These are phyloP conservation scores for Cichorium intybus DNA, from an alignment of 140 eudicot genomes.

Conservation along the genomic window DNA sequence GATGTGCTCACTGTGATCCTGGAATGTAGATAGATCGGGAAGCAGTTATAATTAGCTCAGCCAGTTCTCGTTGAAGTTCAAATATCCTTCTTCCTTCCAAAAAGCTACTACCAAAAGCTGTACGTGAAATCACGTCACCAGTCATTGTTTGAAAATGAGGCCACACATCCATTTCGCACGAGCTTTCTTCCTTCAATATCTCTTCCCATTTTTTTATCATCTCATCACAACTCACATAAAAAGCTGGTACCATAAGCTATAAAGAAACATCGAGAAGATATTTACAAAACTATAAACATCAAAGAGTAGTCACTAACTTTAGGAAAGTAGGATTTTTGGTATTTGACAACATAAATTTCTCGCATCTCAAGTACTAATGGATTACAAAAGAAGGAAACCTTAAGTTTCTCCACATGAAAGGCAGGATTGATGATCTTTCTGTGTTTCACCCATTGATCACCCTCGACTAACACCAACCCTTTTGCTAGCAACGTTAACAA, in stretches of 20 bases:
- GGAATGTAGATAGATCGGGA: conserved; percentile 23
- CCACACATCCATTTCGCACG: conserved; percentile 36
- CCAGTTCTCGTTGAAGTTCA: conserved; percentile 31
- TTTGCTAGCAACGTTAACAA: conserved; percentile 20
- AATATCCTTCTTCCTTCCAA: conserved; percentile 35
- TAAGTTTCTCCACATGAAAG: conserved; percentile 38
- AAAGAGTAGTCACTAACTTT: not conserved
- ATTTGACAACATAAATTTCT: not conserved
- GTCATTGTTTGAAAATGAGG: conserved; percentile 33
- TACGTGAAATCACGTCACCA: conserved; percentile 33
- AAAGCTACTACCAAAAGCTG: conserved; percentile 32
- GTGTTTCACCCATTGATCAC: conserved; percentile 40
- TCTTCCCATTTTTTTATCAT: conserved; percentile 36
- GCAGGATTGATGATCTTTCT: conserved; percentile 43
- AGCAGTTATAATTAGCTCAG: conserved; percentile 12
- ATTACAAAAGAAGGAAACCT: conserved; percentile 19
- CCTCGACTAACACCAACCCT: conserved; percentile 28
- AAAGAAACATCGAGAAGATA: not conserved
- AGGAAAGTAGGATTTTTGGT: not conserved
- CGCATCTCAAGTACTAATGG: not conserved
- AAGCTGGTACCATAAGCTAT: conserved; percentile 30
- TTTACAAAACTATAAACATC: not conserved
- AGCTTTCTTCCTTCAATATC: conserved; percentile 5
- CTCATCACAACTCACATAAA: conserved; percentile 30
- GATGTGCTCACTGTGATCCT: conserved; percentile 23